Evolutionary conservation across 306 rosid species (phyloP).

Genomic region (Rosa chinensis): DNA sequence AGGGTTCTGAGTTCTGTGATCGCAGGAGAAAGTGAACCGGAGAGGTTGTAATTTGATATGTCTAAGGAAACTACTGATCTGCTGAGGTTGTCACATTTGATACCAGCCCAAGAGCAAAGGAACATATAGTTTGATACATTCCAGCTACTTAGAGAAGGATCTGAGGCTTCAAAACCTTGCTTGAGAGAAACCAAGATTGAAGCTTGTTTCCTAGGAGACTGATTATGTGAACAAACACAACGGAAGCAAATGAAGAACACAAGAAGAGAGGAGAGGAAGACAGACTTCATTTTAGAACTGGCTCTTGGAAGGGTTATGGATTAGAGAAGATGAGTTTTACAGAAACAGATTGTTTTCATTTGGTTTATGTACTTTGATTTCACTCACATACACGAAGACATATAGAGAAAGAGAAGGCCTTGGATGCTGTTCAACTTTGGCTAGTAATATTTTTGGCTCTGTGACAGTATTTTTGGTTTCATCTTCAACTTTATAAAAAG

Average conservation of each 20-base stretch:
- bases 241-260: slow-evolving; percentile 34
- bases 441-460: slow-evolving; percentile 4
- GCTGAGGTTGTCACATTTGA: slow-evolving; percentile 52
- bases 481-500: slow-evolving; percentile 71
- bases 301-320: slow-evolving; percentile 15
- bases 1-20: slow-evolving; percentile 53
- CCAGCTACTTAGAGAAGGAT: slow-evolving; percentile 52
- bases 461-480: slow-evolving; percentile 44
- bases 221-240: slow-evolving; percentile 48
- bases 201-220: slow-evolving; percentile 63
- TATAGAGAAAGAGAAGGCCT: slow-evolving; percentile 17
- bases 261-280: slow-evolving; percentile 21
- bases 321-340: slow-evolving; percentile 26
- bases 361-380: not conserved
- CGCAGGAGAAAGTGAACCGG: slow-evolving; percentile 61
- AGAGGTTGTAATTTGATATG: slow-evolving; percentile 62
- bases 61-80: slow-evolving; percentile 59
- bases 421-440: slow-evolving; percentile 14
- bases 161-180: slow-evolving; percentile 45
- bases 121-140: slow-evolving; percentile 48
- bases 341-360: slow-evolving; percentile 18
- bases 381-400: slow-evolving; percentile 14
- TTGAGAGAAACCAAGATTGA: slow-evolving; percentile 65
- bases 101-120: slow-evolving; percentile 78
- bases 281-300: slow-evolving; percentile 30